phyloP scores from a whole-genome alignment of 2,329 filamentous ascomycete genomes.

The Colletotrichum musae region DNA sequence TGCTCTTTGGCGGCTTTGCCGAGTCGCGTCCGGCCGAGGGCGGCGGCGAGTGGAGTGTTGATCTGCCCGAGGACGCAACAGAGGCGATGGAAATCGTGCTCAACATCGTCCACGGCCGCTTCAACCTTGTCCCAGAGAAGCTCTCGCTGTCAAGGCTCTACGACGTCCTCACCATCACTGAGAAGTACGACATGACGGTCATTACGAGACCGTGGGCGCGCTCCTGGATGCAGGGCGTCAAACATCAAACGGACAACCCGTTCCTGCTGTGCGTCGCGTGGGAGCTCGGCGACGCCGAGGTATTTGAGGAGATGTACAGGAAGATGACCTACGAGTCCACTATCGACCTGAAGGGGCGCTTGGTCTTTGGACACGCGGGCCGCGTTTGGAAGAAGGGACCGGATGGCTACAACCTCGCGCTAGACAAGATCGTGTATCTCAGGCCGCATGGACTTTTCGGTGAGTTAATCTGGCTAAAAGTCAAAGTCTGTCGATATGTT shows the following conservation, averaged over 20 bases:
- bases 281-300: slow-evolving; percentile 37
- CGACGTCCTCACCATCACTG: slow-evolving; percentile 44
- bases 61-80: slow-evolving; percentile 50
- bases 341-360: slow-evolving; percentile 30
- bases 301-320: slow-evolving; percentile 35
- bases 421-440: slow-evolving; percentile 31
- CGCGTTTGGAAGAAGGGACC: slow-evolving; percentile 30
- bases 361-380: slow-evolving; percentile 29
- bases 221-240: slow-evolving; percentile 35
- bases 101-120: slow-evolving; percentile 49
- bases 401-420: slow-evolving; percentile 37
- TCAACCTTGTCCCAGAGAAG: slow-evolving; percentile 44
- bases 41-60: slow-evolving; percentile 43
- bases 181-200: slow-evolving; percentile 47
- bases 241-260: slow-evolving; percentile 15
- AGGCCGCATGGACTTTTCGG: slow-evolving; percentile 30
- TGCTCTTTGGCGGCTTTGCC: slow-evolving; percentile 46
- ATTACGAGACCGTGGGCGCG: slow-evolving; percentile 45
- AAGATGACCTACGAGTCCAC: slow-evolving; percentile 32
- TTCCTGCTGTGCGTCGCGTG: slow-evolving; percentile 37
- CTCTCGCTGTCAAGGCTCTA: slow-evolving; percentile 39
- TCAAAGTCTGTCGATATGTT: too few species aligned
- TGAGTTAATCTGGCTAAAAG: neutral
- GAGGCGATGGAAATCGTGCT: slow-evolving; percentile 48
- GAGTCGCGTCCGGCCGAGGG: slow-evolving; percentile 42